Evolutionary conservation across 108 stramenopile species (phyloP).

Genomic region (Pelagomonas calceolata): DNA sequence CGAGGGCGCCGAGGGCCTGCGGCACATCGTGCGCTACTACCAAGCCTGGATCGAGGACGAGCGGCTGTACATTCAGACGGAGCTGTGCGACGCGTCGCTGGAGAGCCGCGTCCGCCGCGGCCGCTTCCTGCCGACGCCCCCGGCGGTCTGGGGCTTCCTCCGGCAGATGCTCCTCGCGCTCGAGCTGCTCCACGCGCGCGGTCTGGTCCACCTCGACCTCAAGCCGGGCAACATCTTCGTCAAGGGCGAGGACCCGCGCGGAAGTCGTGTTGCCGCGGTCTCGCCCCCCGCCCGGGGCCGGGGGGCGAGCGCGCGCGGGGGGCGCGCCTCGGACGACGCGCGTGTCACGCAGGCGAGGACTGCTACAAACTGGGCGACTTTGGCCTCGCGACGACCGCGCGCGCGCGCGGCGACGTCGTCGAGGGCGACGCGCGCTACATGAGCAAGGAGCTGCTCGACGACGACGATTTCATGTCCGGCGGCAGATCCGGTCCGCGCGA

Average conservation of each 20-base stretch:
- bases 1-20: constrained; percentile 14
- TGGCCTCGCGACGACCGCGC: constrained; percentile 21
- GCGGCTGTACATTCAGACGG: constrained; percentile 38
- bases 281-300: too few species aligned
- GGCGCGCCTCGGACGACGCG: too few species aligned
- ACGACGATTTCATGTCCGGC: background rate
- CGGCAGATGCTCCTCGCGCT: constrained; percentile 32
- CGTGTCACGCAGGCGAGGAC: too few species aligned
- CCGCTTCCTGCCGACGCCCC: constrained; percentile 8
- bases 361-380: constrained; percentile 36
- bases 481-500: constrained; percentile 11
- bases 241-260: too few species aligned
- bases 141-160: constrained; percentile 12
- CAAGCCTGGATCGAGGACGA: constrained; percentile 36
- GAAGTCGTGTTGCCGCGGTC: too few species aligned
- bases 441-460: constrained; percentile 28
- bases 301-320: too few species aligned
- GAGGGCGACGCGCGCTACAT: constrained; percentile 43
- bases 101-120: constrained; percentile 23
- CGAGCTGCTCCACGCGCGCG: constrained; percentile 20
- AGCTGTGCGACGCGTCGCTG: constrained; percentile 33
- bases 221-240: constrained; percentile 44
- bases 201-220: constrained; percentile 37
- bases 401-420: constrained; percentile 8
- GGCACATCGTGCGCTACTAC: constrained; percentile 35